Evolutionary conservation across 805 yeast species (phyloP), one percentile per base, ranked within the genome.

Genomic region (Peterozyma xylosa): DNA sequence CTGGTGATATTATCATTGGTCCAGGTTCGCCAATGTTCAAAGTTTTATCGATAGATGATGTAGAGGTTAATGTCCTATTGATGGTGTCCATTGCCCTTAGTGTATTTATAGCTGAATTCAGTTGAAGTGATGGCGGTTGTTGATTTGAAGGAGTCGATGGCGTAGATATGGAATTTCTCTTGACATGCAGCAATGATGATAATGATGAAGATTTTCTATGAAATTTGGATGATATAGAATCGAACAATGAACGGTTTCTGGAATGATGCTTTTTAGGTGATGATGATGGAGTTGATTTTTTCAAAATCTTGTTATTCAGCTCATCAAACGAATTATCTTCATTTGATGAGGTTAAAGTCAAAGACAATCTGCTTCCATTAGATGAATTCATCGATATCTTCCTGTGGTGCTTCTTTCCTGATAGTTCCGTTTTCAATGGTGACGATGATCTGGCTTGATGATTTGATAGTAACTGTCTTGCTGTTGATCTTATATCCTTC

Each of bases 401-500:
- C 21, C 38, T 33, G 29, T 35, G 27, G 16, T 39, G 46, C 14
- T 34, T 17, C 11, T 33, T 32, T 17, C 34, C 29, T 13, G 29
- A 15, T 4, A 40, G 21, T 29, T 44, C 47, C 27, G 39, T 35
- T 29, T 33, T 39, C 34, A 44, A 37, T 30, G 47, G 47, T n/a
- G 47, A 44, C n/a, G 47, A 40, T 2, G 43, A 43, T 17, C 46
- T 35, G 29, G 39, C 6, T 4, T 38, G 39, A 9, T 21, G 30
- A 16, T 34, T 38, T 16, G 43, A 37, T 35, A 32, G 9, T 21
- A 21, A 21, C 27, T 21, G 27, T 21, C 27, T 21, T 21, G 27
- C 27, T 21, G 27, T 21, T 21, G 27, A 21, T 21, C 27, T 21
- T 21, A 21, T 5, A 21, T 21, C 27, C 27, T 21, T 21, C 13